These are phyloP conservation scores for Fusarium praegraminearum DNA, from an alignment of 2,329 filamentous ascomycete genomes.

Conservation along the genomic window DNA sequence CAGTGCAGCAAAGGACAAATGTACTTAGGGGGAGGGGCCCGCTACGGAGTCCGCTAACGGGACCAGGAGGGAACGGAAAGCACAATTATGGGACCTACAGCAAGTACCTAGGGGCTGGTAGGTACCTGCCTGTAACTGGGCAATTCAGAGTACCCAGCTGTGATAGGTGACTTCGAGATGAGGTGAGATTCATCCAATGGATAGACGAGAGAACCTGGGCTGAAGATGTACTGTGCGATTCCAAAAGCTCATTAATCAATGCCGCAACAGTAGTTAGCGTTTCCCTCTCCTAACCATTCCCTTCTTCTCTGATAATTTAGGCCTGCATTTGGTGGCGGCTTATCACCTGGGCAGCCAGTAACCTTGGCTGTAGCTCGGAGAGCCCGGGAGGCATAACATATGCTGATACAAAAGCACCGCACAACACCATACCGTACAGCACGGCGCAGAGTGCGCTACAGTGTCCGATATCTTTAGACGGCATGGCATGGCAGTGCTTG, in stretches of 20 bases:
- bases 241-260: not conserved
- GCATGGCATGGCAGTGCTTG: constrained; percentile 4
- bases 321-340: constrained; percentile 28
- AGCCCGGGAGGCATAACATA: constrained; percentile 21
- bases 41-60: constrained; percentile 39
- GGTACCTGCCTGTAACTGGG: constrained; percentile 1
- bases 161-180: not conserved
- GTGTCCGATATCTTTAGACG: not conserved
- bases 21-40: constrained; percentile 30
- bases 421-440: not conserved
- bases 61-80: constrained; percentile 27
- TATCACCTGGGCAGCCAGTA: constrained; percentile 19
- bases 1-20: constrained; percentile 12
- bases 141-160: not conserved
- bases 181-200: not conserved
- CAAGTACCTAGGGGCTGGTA: constrained; percentile 7
- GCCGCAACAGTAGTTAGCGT: not conserved
- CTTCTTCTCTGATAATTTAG: constrained; percentile 8
- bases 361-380: constrained; percentile 18
- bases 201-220: not conserved
- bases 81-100: constrained; percentile 17
- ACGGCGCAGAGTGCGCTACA: not conserved
- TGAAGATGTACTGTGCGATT: constrained; percentile 23
- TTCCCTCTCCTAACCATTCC: not conserved
- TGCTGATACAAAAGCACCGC: constrained; percentile 1